phyloP scores from a whole-genome alignment of 2,329 filamentous ascomycete species.

The Didymella pinodella region DNA sequence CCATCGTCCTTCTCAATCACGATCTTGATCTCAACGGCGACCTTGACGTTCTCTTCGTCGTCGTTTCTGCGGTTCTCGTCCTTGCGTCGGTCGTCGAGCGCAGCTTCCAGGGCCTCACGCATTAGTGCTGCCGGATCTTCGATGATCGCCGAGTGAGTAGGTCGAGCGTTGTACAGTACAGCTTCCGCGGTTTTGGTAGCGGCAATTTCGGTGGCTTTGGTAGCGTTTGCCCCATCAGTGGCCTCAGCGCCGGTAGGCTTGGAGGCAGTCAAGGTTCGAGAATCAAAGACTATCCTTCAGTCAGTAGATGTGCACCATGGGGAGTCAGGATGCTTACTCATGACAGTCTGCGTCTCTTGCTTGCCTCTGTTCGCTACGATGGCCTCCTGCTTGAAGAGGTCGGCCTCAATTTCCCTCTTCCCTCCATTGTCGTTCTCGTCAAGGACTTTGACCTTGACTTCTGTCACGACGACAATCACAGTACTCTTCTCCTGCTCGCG shows the following conservation, averaged over 20 bases:
- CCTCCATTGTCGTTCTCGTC: background rate
- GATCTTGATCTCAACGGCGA: constrained; percentile 10
- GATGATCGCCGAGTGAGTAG: background rate
- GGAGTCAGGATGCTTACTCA: background rate
- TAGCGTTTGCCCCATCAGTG: constrained; percentile 1
- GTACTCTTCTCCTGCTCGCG: constrained; percentile 8
- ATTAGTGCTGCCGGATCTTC: constrained; percentile 8
- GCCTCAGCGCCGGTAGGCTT: background rate
- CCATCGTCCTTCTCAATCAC: constrained; percentile 19
- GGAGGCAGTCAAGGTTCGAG: constrained; percentile 8
- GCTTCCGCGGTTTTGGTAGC: constrained; percentile 2
- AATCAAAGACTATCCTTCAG: constrained; percentile 4
- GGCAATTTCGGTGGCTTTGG: background rate
- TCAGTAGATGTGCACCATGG: background rate
- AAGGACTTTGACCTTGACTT: constrained; percentile 1
- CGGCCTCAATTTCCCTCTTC: background rate
- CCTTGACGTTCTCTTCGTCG: constrained; percentile 2
- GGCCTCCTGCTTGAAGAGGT: constrained; percentile 13
- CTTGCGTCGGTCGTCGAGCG: background rate
- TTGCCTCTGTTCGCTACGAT: constrained; percentile 15
- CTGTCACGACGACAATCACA: constrained; percentile 7
- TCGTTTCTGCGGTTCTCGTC: constrained; percentile 3
- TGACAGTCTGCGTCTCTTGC: constrained; percentile 9
- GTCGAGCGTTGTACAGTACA: constrained; percentile 12
- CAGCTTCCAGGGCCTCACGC: constrained; percentile 4